phyloP scores from a whole-genome alignment of 108 stramenopile species.

The Tribonema minus region DNA sequence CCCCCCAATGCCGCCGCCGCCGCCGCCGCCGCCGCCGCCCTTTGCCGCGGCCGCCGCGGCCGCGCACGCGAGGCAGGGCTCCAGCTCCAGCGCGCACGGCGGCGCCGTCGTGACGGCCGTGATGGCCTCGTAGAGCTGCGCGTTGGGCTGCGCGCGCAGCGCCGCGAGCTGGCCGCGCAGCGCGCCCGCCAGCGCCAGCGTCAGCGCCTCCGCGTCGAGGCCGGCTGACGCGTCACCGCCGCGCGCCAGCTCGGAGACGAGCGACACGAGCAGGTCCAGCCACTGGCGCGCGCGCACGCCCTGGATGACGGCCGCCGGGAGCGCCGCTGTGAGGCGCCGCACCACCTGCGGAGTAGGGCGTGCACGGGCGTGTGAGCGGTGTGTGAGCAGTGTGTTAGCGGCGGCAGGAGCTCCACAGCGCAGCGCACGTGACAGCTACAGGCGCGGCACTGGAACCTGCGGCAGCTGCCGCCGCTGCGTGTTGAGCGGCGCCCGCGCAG shows the following conservation, averaged over 20 bases:
- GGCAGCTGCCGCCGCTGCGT: too few species aligned
- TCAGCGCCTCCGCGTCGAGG: too few species aligned
- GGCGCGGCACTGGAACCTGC: too few species aligned
- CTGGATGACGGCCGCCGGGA: slow-evolving; percentile 7
- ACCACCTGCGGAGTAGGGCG: slow-evolving; percentile 34
- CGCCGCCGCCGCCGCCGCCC: not conserved
- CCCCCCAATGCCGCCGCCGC: not conserved
- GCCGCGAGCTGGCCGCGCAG: not conserved
- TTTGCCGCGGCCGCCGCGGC: not conserved
- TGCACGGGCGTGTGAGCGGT: too few species aligned
- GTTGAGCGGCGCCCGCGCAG: too few species aligned
- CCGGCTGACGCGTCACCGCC: too few species aligned
- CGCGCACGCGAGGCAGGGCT: slow-evolving; percentile 24
- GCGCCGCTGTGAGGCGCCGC: slow-evolving; percentile 5
- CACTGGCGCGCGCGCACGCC: slow-evolving; percentile 21
- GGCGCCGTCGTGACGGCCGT: slow-evolving; percentile 7
- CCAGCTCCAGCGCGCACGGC: slow-evolving; percentile 14
- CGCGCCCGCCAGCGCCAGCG: slow-evolving; percentile 2
- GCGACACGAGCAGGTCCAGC: slow-evolving; percentile 28
- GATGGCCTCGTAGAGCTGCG: slow-evolving; percentile 15
- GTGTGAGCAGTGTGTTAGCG: too few species aligned
- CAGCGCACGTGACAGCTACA: too few species aligned
- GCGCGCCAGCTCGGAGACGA: too few species aligned
- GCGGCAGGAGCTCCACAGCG: too few species aligned
- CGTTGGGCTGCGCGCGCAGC: slow-evolving; percentile 33